Evolutionary conservation across 768 basidiomycete genomes (phyloP), one percentile per base, ranked within the genome.

Genomic region (Pleurotus djamor): DNA sequence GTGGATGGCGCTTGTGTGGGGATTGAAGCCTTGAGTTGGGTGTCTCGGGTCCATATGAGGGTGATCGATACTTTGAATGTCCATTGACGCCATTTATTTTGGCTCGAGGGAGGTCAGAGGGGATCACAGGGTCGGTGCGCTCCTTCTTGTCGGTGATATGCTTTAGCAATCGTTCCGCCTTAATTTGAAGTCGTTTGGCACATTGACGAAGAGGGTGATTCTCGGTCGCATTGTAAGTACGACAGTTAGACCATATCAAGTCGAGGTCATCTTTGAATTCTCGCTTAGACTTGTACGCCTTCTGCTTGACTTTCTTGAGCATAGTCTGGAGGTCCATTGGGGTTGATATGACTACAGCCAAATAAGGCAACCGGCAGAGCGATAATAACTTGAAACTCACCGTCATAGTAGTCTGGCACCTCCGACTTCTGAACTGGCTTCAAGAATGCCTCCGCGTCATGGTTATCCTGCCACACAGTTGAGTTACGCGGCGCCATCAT

Each of bases 271-370:
- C 89, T 63, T 89, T 89, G 74, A 99, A 98, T 66, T 96, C 92
- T 63, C 86, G 81, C 75, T 98, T 98, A 34, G 88, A 92, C 74
- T 96, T 95, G 83, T 97, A 98, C 50, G 85, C 82, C 70, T 91
- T 92, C 60, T 83, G 78, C 76, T 97, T 98, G 69, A 98, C 90
- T 74, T 96, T 96, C 82, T 88, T 94, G 54, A 89, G 80, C 84
- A 99, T 91, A 0, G 95, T 91, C 61, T 87, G 87, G 47, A 98
- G 79, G 76, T 99, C 97, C 97, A 99, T 99, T 4, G 97, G 95
- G 62, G 87, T 87, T 58, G 88, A 76, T 71, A 99, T 97, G 65
- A 96, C 97, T 98, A 67, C 9, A 17, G 44, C 34, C 52, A 60
- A 50, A 47, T 64, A 37, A 52, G 58, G 16, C 48, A 48, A 41